These are phyloP conservation scores for Cryphonectria radicalis DNA, from an alignment of 2,329 filamentous ascomycete genomes.

Conservation along the genomic window DNA sequence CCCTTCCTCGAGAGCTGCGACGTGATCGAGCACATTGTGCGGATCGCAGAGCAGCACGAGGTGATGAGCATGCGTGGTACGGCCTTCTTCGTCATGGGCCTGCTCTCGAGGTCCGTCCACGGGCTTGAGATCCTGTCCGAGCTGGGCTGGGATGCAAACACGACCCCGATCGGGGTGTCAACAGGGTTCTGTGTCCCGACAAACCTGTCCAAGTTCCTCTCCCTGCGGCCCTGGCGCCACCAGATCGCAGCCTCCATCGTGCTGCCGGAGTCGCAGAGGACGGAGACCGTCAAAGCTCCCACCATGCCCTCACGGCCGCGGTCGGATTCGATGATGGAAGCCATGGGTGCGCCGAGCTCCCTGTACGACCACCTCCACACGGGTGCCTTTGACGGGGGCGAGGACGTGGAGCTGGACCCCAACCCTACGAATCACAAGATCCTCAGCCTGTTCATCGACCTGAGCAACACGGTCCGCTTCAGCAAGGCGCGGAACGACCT, in stretches of 20 bases:
- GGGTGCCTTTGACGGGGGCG: constrained; percentile 28
- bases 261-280: constrained; percentile 57
- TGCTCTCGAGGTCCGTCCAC: constrained; percentile 90
- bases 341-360: constrained; percentile 29
- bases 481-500: constrained; percentile 86
- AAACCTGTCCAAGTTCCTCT: constrained; percentile 78
- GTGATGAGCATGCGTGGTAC: constrained; percentile 94
- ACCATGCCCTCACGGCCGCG: constrained; percentile 46
- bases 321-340: constrained; percentile 42
- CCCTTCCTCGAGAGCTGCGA: constrained; percentile 91
- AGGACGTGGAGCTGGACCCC: constrained; percentile 42
- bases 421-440: constrained; percentile 71
- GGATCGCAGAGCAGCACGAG: constrained; percentile 84
- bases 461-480: constrained; percentile 91
- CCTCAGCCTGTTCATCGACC: constrained; percentile 80
- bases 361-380: constrained; percentile 23
- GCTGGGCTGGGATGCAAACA: constrained; percentile 90
- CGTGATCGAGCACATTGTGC: constrained; percentile 83
- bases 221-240: constrained; percentile 65
- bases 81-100: constrained; percentile 91
- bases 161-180: constrained; percentile 79
- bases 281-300: constrained; percentile 51
- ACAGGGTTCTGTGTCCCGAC: constrained; percentile 86
- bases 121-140: constrained; percentile 90
- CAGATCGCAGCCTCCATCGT: constrained; percentile 52